phyloP scores from a whole-genome alignment of 768 basidiomycete genomes.

The Crepidotus variabilis region DNA sequence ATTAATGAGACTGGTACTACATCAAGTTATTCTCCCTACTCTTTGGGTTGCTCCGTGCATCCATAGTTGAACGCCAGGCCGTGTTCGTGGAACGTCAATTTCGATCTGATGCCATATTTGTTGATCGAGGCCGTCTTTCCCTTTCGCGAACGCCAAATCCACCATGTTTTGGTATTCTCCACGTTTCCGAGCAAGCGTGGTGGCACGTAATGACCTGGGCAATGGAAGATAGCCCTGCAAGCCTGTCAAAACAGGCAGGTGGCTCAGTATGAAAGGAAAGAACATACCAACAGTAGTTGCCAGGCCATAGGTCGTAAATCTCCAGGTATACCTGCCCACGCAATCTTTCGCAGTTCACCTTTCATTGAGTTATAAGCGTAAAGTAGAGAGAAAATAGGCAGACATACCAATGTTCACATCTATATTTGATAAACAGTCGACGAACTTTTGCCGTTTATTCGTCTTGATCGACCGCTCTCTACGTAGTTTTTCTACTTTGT shows the following conservation, averaged over 20 bases:
- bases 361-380: slow-evolving; percentile 7
- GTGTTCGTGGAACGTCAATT: slow-evolving; percentile 94
- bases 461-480: slow-evolving; percentile 77
- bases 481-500: slow-evolving; percentile 56
- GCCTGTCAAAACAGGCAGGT: slow-evolving; percentile 3
- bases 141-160: slow-evolving; percentile 83
- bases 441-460: slow-evolving; percentile 76
- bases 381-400: neutral
- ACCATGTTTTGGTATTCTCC: slow-evolving; percentile 90
- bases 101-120: slow-evolving; percentile 99
- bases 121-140: slow-evolving; percentile 83
- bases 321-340: slow-evolving; percentile 91
- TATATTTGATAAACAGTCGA: slow-evolving; percentile 70
- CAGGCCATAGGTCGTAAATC: slow-evolving; percentile 90
- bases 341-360: slow-evolving; percentile 86
- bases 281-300: slow-evolving; percentile 86
- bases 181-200: slow-evolving; percentile 84
- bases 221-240: slow-evolving; percentile 88
- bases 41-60: slow-evolving; percentile 87
- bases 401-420: slow-evolving; percentile 80
- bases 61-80: slow-evolving; percentile 91
- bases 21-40: slow-evolving; percentile 38
- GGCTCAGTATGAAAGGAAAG: slow-evolving; percentile 2
- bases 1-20: slow-evolving; percentile 1
- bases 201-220: slow-evolving; percentile 66